Evolutionary conservation across 257 asterid species (phyloP), one percentile per base, ranked within the genome.

Genomic region (Solanum chmielewskii): DNA sequence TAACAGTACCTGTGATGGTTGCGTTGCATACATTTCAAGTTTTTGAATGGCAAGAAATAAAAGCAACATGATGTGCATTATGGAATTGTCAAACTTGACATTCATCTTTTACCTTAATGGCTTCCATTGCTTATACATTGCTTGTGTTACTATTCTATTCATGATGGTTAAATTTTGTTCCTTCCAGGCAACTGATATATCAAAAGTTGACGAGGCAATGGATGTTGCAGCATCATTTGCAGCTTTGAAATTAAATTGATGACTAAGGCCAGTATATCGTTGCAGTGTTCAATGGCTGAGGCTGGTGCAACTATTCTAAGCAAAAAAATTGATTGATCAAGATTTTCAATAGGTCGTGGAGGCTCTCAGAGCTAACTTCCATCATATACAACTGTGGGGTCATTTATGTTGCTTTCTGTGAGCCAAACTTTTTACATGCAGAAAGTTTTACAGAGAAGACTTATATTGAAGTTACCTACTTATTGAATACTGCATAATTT

Each of bases 151-250:
- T 39, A 35, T 14, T 49, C 27, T 44, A 80, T 29, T 80, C 44
- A 3, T 5, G 44, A 5, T 29, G 45, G 11, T 49, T 81, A 10
- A 20, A 18, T 6, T n/a, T 76, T 15, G n/a, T 35, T 35, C 74
- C 21, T 21, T 35, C 39, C 94, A 97, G 99, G 99, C 98, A 85
- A 85, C 93, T 68, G 93, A 91, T 70, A 68, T 90, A 77, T 86
- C 96, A 14, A 92, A 87, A 15, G 88, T 97, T 45, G 91, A 86
- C 10, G 92, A 91, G 78, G 98, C 99, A 42, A 92, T 93, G 88
- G 97, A 93, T 5, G 88, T 95, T 78, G 99, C 99, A 12, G 92
- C 92, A 70, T 89, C 96, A 66, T 97, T 97, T 89, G 99, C 99
- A 2, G 91, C 96, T 10, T 77, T 96, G 94, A 95, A 94, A 88